Conservation (phyloP, 495 filamentous ascomycete genomes). For the Trichoderma asperelloides region DNA sequence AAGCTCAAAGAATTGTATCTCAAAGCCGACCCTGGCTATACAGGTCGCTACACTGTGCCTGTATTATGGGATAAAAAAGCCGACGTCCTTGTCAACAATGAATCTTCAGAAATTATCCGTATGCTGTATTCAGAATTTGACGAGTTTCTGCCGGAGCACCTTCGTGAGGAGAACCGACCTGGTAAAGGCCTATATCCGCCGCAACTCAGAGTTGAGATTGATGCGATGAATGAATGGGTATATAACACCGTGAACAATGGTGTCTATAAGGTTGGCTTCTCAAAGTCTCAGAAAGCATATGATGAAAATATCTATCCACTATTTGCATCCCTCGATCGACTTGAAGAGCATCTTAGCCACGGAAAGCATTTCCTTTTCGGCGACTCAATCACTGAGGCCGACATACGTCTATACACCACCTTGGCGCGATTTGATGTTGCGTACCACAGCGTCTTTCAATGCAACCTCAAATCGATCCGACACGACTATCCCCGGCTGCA, state of each 20-base stretch:
- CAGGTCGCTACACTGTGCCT: slow-evolving; percentile 61
- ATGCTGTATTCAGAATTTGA: slow-evolving; percentile 66
- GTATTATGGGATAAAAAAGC: slow-evolving; percentile 62
- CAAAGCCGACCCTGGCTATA: slow-evolving; percentile 52
- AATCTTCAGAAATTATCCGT: slow-evolving; percentile 67
- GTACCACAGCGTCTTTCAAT: slow-evolving; percentile 79
- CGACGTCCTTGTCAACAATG: slow-evolving; percentile 63
- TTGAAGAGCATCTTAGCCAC: slow-evolving; percentile 55
- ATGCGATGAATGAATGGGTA: slow-evolving; percentile 70
- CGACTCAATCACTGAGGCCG: slow-evolving; percentile 59
- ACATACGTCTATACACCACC: slow-evolving; percentile 71
- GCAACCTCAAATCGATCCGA: slow-evolving; percentile 67
- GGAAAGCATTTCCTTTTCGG: slow-evolving; percentile 55
- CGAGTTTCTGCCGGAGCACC: slow-evolving; percentile 51
- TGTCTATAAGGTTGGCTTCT: slow-evolving; percentile 53
- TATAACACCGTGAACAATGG: slow-evolving; percentile 83
- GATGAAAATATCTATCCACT: slow-evolving; percentile 54
- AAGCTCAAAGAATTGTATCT: slow-evolving; percentile 57
- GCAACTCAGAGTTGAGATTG: slow-evolving; percentile 52
- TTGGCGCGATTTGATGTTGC: slow-evolving; percentile 71
- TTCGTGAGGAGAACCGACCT: slow-evolving; percentile 44
- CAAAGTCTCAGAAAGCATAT: slow-evolving; percentile 58
- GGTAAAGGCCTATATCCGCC: slow-evolving; percentile 48
- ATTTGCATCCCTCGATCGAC: slow-evolving; percentile 59
- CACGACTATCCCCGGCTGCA: slow-evolving; percentile 65